Base-by-base conservation (phyloP, 2,329 filamentous ascomycete species). In the Epichloe sp. region DNA sequence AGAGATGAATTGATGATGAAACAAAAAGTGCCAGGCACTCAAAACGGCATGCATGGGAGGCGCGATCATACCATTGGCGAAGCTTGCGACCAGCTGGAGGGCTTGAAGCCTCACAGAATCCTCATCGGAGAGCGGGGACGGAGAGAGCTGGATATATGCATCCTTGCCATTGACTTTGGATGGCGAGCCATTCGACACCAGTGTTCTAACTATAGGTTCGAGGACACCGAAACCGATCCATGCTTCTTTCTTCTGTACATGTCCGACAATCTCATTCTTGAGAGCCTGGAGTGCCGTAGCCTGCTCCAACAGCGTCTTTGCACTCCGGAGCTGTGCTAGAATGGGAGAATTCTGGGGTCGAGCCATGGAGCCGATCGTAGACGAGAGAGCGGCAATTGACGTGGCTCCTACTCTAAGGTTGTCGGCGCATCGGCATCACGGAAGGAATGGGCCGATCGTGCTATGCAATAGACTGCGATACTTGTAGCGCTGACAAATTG, bases 231-330 rank as follows among this genome's bases (percentile, higher is more conserved):
- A 71, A 52, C 73, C 74, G 41, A 96, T 76, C 73, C 84, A 90
- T 52, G 80, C 69, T 67, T 91, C 85, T 68, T 98, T 98, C 65
- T 84, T 83, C 65, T 91, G 83, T 36, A 85, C 77, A 66, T 97
- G 88, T 23, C 93, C 93, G 54, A 95, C 82, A 46, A 95, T 78
- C 56, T 93, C 86, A 66, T 95, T 93, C 72, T 95, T 97, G 34
- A 98, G 71, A 42, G 75, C 73, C 57, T 83, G 80, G 44, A 96
- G 74, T 47, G 82, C 78, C 26, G 74, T 70, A 41, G 78, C 70
- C 59, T 78, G 77, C 55, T 82, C 77, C 21, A 67, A 57, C 45
- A 69, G 64, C 37, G 69, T 72, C 55, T 70, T 72, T 10, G 82
- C 75, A 59, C 70, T 75, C 56, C 73, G 73, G 51, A 85, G 71